These are phyloP conservation scores for Ophiostoma perfectum DNA, from an alignment of 2,329 filamentous ascomycete species.

Conservation along the genomic window DNA sequence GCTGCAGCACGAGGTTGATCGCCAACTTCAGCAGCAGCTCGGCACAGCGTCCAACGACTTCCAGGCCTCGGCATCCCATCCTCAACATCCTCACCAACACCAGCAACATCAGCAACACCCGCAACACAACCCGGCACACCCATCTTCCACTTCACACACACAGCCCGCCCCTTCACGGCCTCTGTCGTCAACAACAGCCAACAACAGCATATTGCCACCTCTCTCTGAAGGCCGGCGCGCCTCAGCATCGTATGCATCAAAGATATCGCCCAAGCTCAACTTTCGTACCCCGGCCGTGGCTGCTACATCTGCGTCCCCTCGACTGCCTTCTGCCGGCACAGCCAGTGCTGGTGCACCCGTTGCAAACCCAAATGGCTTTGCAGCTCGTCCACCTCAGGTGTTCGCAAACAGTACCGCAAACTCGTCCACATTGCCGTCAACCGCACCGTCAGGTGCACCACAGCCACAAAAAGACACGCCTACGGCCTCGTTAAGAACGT, in stretches of 20 bases:
- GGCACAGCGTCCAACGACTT: background rate
- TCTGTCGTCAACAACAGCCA: background rate
- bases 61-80: background rate
- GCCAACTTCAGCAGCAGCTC: slow-evolving; percentile 6
- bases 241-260: background rate
- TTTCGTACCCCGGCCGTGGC: background rate
- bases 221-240: background rate
- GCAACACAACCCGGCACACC: background rate
- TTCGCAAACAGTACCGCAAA: background rate
- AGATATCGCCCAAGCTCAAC: background rate
- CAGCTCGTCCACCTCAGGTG: background rate
- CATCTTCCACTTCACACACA: background rate
- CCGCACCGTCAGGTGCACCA: background rate
- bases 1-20: slow-evolving; percentile 3
- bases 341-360: background rate
- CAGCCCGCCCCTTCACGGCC: background rate
- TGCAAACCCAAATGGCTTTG: background rate
- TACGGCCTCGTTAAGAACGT: background rate
- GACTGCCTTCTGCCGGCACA: background rate
- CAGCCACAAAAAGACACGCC: background rate
- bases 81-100: background rate
- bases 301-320: background rate
- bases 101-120: background rate
- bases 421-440: background rate
- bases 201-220: background rate